These are phyloP conservation scores for Dothideomycetes sp. DNA, from an alignment of 2,329 filamentous ascomycete genomes.

Conservation along the genomic window DNA sequence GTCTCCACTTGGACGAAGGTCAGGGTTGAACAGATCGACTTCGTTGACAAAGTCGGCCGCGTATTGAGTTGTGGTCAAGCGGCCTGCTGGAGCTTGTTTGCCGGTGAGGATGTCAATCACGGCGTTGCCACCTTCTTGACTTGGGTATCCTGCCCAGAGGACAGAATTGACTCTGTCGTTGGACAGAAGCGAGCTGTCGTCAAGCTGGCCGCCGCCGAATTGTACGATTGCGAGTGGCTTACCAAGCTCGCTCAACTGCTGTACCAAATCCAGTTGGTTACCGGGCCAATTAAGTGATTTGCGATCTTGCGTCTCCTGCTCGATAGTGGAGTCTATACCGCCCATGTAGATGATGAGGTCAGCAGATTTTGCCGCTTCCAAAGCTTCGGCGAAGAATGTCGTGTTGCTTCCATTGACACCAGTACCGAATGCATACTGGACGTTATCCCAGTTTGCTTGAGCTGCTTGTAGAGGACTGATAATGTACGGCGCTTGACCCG, in stretches of 20 bases:
- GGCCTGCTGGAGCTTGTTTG: slow-evolving; percentile 41
- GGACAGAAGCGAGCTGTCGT: slow-evolving; percentile 40
- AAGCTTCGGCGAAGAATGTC: slow-evolving; percentile 21
- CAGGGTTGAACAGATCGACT: slow-evolving; percentile 48
- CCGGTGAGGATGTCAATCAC: slow-evolving; percentile 48
- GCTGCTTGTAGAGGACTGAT: slow-evolving; percentile 46
- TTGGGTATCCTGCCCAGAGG: slow-evolving; percentile 51
- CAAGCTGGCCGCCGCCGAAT: slow-evolving; percentile 44
- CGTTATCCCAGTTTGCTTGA: slow-evolving; percentile 35
- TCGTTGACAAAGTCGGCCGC: slow-evolving; percentile 42
- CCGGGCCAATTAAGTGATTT: slow-evolving; percentile 44
- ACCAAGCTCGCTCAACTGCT: slow-evolving; percentile 34
- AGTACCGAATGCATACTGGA: slow-evolving; percentile 36
- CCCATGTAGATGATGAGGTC: slow-evolving; percentile 49
- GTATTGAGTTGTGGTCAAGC: slow-evolving; percentile 49
- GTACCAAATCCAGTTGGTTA: slow-evolving; percentile 44
- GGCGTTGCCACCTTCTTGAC: slow-evolving; percentile 50
- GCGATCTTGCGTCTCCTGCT: slow-evolving; percentile 45
- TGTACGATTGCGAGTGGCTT: slow-evolving; percentile 47
- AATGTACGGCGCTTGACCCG: slow-evolving; percentile 47
- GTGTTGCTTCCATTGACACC: slow-evolving; percentile 26
- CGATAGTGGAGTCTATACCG: slow-evolving; percentile 46
- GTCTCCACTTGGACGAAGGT: slow-evolving; percentile 37
- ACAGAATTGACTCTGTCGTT: slow-evolving; percentile 43
- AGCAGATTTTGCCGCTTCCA: slow-evolving; percentile 33